Percentiles rank a stretch among this genome's conserved stretches.
Conservation (phyloP, 23 red algal genomes). For the Gracilaria domingensis region DNA sequence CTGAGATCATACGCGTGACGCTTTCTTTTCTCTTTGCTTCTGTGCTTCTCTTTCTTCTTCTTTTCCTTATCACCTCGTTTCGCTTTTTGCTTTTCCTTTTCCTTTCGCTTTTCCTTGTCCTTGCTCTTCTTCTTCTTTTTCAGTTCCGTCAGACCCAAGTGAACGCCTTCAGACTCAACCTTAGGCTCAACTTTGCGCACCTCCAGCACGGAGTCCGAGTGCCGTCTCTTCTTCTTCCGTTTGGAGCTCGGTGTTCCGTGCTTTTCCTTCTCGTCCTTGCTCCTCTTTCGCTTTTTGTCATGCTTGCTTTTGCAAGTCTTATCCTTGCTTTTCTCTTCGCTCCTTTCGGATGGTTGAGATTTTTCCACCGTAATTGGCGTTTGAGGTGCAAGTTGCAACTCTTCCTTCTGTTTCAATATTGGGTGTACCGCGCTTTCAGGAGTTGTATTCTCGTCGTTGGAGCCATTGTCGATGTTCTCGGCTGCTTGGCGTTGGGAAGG, state of each 20-base stretch:
- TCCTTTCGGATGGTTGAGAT: background rate
- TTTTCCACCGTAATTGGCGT: background rate
- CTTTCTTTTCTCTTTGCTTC: background rate
- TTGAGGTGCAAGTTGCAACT: background rate
- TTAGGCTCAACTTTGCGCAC: background rate
- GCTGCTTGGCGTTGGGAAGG: background rate
- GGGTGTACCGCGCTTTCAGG: background rate
- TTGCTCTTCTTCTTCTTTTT: conserved; percentile 31
- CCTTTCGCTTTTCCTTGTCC: conserved; percentile 16
- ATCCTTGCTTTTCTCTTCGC: conserved; percentile 3
- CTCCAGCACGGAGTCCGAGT: conserved; percentile 7
- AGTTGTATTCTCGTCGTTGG: background rate
- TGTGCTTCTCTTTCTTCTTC: background rate
- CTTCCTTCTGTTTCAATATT: background rate
- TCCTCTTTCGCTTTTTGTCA: background rate
- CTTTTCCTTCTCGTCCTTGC: background rate
- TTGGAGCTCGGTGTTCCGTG: background rate
- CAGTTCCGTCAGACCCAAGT: background rate
- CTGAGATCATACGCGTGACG: background rate
- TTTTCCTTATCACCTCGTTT: conserved; percentile 1
- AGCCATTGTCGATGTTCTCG: background rate
- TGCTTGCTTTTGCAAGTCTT: background rate
- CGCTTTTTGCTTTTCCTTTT: background rate
- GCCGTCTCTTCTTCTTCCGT: conserved; percentile 14
- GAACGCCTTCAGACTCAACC: background rate